Conservation (phyloP, 108 stramenopile species). For the Cyclotella atomus region DNA sequence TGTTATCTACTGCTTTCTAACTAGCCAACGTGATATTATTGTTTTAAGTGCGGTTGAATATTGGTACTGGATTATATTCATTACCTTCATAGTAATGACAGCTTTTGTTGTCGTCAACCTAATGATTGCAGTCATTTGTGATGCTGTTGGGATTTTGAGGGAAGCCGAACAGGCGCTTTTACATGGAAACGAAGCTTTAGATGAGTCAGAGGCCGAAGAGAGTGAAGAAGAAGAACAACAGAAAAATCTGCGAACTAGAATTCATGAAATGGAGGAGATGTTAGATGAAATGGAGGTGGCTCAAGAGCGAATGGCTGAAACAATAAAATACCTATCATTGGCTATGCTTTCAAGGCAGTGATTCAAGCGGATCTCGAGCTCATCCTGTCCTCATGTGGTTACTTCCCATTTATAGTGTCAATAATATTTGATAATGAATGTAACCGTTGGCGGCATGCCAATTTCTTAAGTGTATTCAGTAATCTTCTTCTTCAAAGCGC, state of each 20-base stretch:
- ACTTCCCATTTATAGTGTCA: too few relatives aligned
- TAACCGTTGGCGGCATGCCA: too few relatives aligned
- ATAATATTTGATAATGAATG: too few relatives aligned
- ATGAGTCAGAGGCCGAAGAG: neutral
- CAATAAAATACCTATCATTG: slow-evolving; percentile 30
- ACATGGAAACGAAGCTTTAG: neutral
- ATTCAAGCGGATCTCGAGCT: neutral
- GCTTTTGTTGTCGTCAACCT: slow-evolving; percentile 51
- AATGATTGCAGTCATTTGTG: slow-evolving; percentile 57
- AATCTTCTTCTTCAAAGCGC: neutral
- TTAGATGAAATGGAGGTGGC: slow-evolving; percentile 24
- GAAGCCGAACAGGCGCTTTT: slow-evolving; percentile 23
- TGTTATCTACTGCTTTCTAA: neutral
- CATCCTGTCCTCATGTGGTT: too few relatives aligned
- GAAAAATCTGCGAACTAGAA: neutral
- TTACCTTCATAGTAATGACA: slow-evolving; percentile 35
- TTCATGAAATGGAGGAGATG: slow-evolving; percentile 21
- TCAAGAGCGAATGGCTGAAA: slow-evolving; percentile 24
- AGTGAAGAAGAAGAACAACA: neutral
- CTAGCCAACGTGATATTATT: neutral
- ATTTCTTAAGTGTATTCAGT: neutral
- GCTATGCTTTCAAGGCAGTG: neutral
- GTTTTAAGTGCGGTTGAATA: slow-evolving; percentile 12
- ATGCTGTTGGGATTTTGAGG: slow-evolving; percentile 33
- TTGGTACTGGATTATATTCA: slow-evolving; percentile 45